phyloP scores from a whole-genome alignment of 2,329 filamentous ascomycete genomes.

The Neopestalotiopsis rosae region DNA sequence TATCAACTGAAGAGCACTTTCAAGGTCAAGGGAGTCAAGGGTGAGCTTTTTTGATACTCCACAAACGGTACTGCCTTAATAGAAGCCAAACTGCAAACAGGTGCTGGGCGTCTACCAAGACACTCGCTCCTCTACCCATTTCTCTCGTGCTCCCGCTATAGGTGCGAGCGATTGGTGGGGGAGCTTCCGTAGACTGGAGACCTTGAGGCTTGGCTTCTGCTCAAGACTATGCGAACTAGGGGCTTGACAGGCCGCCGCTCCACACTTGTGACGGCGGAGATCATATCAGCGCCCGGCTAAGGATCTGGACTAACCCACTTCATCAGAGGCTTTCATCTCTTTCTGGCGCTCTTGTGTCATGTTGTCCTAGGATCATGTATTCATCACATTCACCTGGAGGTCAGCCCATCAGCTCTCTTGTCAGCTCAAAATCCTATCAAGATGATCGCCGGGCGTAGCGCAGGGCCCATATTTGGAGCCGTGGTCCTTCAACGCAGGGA shows the following conservation, averaged over 20 bases:
- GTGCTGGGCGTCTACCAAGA: not conserved
- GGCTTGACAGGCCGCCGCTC: slow-evolving; percentile 13
- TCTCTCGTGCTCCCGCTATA: not conserved
- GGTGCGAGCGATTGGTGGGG: slow-evolving; percentile 4
- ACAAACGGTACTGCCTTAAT: slow-evolving; percentile 1
- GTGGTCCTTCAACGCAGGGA: not conserved
- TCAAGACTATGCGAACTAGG: slow-evolving; percentile 13
- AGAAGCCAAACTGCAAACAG: not conserved
- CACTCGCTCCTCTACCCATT: not conserved
- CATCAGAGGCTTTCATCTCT: not conserved
- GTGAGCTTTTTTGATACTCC: not conserved
- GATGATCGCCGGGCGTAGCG: not conserved
- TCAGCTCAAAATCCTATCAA: not conserved
- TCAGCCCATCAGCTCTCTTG: not conserved
- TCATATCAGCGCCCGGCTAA: slow-evolving; percentile 1
- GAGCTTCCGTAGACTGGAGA: slow-evolving; percentile 3
- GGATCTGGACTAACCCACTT: not conserved
- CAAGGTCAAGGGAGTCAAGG: not conserved
- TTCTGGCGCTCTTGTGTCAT: slow-evolving; percentile 2
- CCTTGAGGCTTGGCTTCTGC: slow-evolving; percentile 10
- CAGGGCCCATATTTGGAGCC: not conserved
- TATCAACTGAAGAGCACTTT: not conserved
- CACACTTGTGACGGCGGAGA: slow-evolving; percentile 9
- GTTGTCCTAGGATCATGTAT: not conserved
- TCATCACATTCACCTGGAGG: not conserved